Evolutionary conservation across 495 filamentous ascomycete species (phyloP), one percentile per base, ranked within the genome.

Genomic region (Penicillium egyptiacum): DNA sequence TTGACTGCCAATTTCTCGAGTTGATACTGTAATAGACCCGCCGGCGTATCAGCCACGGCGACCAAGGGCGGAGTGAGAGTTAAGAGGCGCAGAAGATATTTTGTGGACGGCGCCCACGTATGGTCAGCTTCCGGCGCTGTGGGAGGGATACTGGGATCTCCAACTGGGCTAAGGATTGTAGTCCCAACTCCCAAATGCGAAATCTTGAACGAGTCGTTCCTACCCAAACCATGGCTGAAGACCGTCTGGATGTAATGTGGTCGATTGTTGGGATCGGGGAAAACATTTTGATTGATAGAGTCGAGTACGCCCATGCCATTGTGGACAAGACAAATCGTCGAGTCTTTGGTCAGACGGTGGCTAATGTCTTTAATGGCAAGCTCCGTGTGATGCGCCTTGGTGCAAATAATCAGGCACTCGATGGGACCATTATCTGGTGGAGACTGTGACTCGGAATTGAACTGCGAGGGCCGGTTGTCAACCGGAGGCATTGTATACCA

Each of bases 291-390:
- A 59, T 89, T 89, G 19, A 96, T 72, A 35, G 81, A 77, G n/a
- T 96, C 90, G 26, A 91, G 72, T 3, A 87, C 69, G 2, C 92
- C 93, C 75, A 98, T 82, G 5, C 91, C 92, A 46, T 93, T 89
- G 50, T 95, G 88, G 5, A 96, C 64, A 22, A 98, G 83, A 39
- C 88, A 79, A 30, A 98, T 80, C 0, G 92, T 92, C 3, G 91
- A 91, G 14, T 82, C 74, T 4, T 77, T 72, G 31, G 83, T 83
- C n/a, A 98, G 74, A 9, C 91, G 81, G 58, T 89, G 79, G 6
- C 69, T 69, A 41, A 97, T 76, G 1, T 69, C 57, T 25, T 67
- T 55, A 17, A 98, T 64, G 3, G 86, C 85, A 3, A 73, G 60
- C 10, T 84, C 60, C 0, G 84, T 87, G 30, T 81, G 61, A 6